A percentile compares a stretch with the other conserved stretches of the same genome.
These are phyloP conservation scores for Boechera retrofracta DNA, from an alignment of 345 rosid species.

Conservation along the genomic window DNA sequence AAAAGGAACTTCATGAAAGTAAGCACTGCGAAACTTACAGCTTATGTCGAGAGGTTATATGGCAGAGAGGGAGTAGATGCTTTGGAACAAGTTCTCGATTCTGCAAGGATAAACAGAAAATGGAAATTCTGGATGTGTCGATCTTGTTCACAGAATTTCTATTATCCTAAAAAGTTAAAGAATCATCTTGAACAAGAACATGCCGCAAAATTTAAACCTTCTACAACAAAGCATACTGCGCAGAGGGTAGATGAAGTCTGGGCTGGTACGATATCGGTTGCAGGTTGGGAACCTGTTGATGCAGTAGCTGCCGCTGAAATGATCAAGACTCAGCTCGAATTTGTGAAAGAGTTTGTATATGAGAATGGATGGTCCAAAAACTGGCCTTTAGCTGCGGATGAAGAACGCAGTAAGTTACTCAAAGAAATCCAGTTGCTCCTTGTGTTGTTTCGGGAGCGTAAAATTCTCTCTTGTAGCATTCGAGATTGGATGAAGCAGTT, in stretches of 20 bases:
- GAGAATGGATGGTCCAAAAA: constrained; percentile 26
- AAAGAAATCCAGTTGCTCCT: background rate
- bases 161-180: background rate
- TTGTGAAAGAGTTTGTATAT: constrained; percentile 19
- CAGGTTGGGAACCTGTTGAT: constrained; percentile 33
- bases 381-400: constrained; percentile 19
- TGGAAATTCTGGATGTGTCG: constrained; percentile 34
- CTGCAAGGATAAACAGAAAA: background rate
- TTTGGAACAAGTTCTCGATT: constrained; percentile 2
- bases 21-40: background rate
- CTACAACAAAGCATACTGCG: background rate
- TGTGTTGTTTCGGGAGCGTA: background rate
- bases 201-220: background rate
- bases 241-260: constrained; percentile 10
- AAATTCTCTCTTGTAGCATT: constrained; percentile 16
- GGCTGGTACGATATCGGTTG: constrained; percentile 3
- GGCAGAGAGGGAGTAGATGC: constrained; percentile 4
- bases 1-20: constrained; percentile 22
- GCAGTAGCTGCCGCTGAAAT: constrained; percentile 10
- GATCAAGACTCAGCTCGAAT: constrained; percentile 9
- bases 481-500: constrained; percentile 8
- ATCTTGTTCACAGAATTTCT: constrained; percentile 20
- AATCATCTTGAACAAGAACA: constrained; percentile 31
- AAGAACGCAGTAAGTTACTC: constrained; percentile 14
- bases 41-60: background rate